Base-by-base conservation (phyloP, 2,329 filamentous ascomycete species). In the Myotisia sp. region DNA sequence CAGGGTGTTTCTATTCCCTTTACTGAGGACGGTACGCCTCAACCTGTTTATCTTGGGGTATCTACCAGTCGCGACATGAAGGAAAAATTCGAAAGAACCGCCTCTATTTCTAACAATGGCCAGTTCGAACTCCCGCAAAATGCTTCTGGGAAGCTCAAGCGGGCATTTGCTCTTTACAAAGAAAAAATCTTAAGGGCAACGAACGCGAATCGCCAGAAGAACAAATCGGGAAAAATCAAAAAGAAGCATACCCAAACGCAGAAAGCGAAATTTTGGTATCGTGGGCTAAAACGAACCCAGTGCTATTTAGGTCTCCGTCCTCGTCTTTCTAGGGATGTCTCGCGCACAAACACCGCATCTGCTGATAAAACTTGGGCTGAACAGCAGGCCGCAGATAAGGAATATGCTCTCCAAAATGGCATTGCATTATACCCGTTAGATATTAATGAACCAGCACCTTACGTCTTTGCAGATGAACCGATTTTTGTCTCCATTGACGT, bases 401-500 rank as follows among this genome's bases (percentile, higher is more conserved):
- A 44, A 22, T 45, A 49, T 37, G 42, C 49, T 24, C 37, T 46
- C 20, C 45, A 47, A 29, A 38, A 46, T 33, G 41, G 49, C 14
- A 41, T 43, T 12, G 45, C 44, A 5, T 36, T 55, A 5, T 47
- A 39, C 18, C 52, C 47, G 2, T 48, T 74, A 24, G 56, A 71
- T 48, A 46, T 67, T 27, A 51, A 55, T n/a, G 45, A 62, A 24
- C 55, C 61, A 0, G 55, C 56, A 2, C 63, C 64, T 1, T 67
- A 64, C 38, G 38, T 53, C 0, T 65, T 67, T 33, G 69, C 75
- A 18, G 47, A 55, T 7, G 61, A 66, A n/a, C 66, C 73, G 1
- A 65, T 92, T 5, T 79, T 94, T 45, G 64, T 93, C 38, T 74
- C 71, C 41, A 64, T 95, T 28, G 90, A 98, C 47, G 63, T 90